Base-by-base conservation (phyloP, 176 grass and related monocot species). In the Eleusine indica region DNA sequence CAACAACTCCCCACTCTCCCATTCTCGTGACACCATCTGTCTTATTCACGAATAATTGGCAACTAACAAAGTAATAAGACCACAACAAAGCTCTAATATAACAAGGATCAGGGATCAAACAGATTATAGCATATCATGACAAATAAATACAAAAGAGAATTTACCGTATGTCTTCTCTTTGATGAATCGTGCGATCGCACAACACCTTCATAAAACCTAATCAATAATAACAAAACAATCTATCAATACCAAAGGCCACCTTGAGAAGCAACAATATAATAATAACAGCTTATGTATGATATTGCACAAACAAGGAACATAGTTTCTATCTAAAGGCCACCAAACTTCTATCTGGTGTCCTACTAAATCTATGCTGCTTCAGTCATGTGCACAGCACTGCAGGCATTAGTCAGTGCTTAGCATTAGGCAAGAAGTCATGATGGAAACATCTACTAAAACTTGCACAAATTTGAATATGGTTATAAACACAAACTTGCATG, bases 291-390 rank as follows among this genome's bases (percentile, higher is more conserved):
- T 13, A 86, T 74, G 29, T 25, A 81, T 28, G 32, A 35, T 18
- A 83, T 54, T 70, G 42, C 22, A 80, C 43, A 75, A 83, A 82
- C 43, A 46, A 57, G 61, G 35, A 80, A 83, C 85, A 87, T 87
- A 94, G 93, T 70, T 70, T 81, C 90, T 98, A 89, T 98, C 96
- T 79, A 95, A 69, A 15, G 93, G 96, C 96, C 96, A 95, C 96
- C 96, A 98, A 66, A 98, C 91, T 88, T 95, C 85, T 91, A 98
- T 90, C 85, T 83, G 90, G 17, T 83, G 75, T 77, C 93, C 93
- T 68, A 95, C 65, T 54, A 94, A 74, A 68, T 86, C 80, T 39
- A 38, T 22, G 42, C 72, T 88, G 73, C 74, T 81, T 52, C 65
- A 81, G 81, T 89, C 87, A 39, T 90, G 77, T 16, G 85, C 82